phyloP scores from a whole-genome alignment of 2,329 filamentous ascomycete species.

The Aspergillus udagawae region DNA sequence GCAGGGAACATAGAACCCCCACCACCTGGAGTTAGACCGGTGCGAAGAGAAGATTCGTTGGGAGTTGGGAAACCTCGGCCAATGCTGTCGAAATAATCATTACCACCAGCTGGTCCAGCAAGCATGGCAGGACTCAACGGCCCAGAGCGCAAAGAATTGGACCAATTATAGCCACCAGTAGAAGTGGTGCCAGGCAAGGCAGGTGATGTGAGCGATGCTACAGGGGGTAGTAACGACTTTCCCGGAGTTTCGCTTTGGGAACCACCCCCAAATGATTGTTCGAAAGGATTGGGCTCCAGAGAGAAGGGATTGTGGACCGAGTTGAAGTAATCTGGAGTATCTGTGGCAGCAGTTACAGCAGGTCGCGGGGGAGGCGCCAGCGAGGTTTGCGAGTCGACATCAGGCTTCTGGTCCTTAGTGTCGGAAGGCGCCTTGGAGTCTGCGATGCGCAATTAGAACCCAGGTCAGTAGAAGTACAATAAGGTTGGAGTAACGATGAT shows the following conservation, averaged over 20 bases:
- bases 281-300: conserved; percentile 90
- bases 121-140: conserved; percentile 97
- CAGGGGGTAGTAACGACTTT: conserved; percentile 76
- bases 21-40: conserved; percentile 87
- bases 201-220: conserved; percentile 86
- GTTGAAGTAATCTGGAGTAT: conserved; percentile 68
- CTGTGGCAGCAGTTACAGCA: conserved; percentile 47
- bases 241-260: conserved; percentile 71
- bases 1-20: conserved; percentile 97
- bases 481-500: not conserved
- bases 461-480: conserved; percentile 20
- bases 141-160: conserved; percentile 81
- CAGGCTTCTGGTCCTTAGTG: conserved; percentile 32
- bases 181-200: conserved; percentile 73
- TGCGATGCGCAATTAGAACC: conserved; percentile 10
- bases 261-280: conserved; percentile 71
- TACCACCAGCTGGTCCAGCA: conserved; percentile 67
- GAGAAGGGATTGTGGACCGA: conserved; percentile 52
- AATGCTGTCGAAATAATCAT: conserved; percentile 86
- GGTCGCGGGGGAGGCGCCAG: conserved; percentile 67
- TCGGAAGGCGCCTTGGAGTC: conserved; percentile 32
- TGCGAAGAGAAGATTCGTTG: conserved; percentile 90
- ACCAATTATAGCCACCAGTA: conserved; percentile 71
- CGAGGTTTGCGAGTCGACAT: conserved; percentile 60
- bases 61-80: conserved; percentile 86